Evolutionary conservation across 441 rosid species (phyloP).

Genomic region (Populus hybrid): DNA sequence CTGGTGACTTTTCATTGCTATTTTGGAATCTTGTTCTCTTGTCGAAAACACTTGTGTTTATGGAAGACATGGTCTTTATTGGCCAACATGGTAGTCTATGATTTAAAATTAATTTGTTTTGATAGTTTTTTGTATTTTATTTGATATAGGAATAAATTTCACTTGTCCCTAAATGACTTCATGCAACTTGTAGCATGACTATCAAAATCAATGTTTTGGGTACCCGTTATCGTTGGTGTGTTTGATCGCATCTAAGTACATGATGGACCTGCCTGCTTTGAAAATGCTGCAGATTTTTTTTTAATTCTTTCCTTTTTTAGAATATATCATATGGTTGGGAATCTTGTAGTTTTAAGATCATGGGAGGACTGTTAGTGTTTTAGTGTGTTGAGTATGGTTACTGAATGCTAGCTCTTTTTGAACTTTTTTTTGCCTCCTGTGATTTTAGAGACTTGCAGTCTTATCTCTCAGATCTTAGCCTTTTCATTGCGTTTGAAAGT

Average conservation of each 20-base stretch:
- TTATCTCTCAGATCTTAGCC: constrained; percentile 81
- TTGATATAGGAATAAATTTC: not conserved
- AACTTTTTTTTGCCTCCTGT: constrained; percentile 17
- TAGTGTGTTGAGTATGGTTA: not conserved
- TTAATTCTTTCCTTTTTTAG: not conserved
- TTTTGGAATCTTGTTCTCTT: not conserved
- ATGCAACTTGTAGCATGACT: not conserved
- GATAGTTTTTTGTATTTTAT: not conserved
- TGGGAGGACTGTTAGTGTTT: not conserved
- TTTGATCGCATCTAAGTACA: not conserved
- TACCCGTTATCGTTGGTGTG: not conserved
- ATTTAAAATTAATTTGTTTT: not conserved
- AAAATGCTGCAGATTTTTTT: not conserved
- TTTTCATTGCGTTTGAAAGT: constrained; percentile 77
- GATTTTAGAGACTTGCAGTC: constrained; percentile 92
- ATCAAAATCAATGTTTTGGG: not conserved
- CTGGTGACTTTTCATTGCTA: not conserved
- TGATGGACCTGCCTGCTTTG: not conserved
- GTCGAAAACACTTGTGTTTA: not conserved
- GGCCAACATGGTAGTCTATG: not conserved
- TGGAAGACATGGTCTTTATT: not conserved
- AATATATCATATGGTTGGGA: not conserved
- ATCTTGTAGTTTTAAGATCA: not conserved
- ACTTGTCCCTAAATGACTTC: not conserved
- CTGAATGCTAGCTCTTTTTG: not conserved